A percentile compares a stretch with the other conserved stretches of the same genome.
phyloP scores from a whole-genome alignment of 495 filamentous ascomycete genomes.

The Letharia columbiana region DNA sequence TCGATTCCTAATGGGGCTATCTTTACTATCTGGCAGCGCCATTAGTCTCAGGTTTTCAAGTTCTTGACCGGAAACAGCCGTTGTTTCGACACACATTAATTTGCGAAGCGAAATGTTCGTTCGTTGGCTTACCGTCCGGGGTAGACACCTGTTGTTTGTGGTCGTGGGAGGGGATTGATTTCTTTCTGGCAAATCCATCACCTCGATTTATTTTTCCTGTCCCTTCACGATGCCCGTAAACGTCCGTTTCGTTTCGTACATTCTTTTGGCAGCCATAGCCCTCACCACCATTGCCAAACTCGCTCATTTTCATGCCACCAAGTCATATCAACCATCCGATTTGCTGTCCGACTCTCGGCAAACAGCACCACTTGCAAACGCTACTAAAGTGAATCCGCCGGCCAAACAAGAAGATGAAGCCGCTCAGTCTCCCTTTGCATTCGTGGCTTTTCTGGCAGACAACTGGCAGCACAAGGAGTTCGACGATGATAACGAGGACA shows the following conservation, averaged over 20 bases:
- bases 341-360: background rate
- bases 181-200: too few species aligned
- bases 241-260: background rate
- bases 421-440: background rate
- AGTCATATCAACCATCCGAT: background rate
- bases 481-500: background rate
- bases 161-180: too few species aligned
- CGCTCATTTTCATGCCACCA: background rate
- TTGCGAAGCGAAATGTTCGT: too few species aligned
- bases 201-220: too few species aligned
- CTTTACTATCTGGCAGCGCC: too few species aligned
- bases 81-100: too few species aligned
- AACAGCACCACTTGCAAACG: background rate
- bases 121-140: too few species aligned
- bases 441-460: background rate
- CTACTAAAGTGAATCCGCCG: background rate
- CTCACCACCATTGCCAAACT: background rate
- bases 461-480: background rate
- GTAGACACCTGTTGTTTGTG: too few species aligned
- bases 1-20: too few species aligned
- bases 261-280: background rate
- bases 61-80: too few species aligned
- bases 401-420: background rate
- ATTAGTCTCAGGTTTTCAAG: too few species aligned
- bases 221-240: background rate